phyloP scores from a whole-genome alignment of 768 basidiomycete genomes.

The Punctularia strigosozonata region DNA sequence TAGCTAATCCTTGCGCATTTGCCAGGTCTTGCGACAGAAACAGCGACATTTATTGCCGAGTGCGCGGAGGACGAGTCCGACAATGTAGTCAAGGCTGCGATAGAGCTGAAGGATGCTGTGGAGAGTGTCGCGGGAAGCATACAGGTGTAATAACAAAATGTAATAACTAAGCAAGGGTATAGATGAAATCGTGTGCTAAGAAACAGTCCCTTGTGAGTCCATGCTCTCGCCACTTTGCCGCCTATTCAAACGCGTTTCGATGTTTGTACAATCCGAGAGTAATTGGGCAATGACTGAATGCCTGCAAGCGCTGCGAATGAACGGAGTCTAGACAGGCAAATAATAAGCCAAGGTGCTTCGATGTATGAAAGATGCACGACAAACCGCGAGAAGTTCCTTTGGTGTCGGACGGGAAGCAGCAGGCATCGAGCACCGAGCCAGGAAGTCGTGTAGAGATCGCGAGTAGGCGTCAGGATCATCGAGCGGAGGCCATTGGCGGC shows the following conservation, averaged over 20 bases:
- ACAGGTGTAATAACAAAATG: constrained; percentile 15
- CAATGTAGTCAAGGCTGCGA: constrained; percentile 59
- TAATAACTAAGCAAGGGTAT: constrained; percentile 1
- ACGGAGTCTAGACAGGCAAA: constrained; percentile 33
- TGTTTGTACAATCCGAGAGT: constrained; percentile 52
- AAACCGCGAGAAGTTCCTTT: constrained; percentile 44
- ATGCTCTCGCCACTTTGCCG: constrained; percentile 15
- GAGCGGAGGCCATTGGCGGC: constrained; percentile 55
- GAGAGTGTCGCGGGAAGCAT: constrained; percentile 60
- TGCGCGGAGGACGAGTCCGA: constrained; percentile 85
- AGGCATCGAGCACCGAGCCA: constrained; percentile 54
- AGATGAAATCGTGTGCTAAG: constrained; percentile 8
- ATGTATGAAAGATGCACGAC: constrained; percentile 12
- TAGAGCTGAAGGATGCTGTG: constrained; percentile 56
- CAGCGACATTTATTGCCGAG: constrained; percentile 79
- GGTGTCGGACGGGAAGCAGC: constrained; percentile 43
- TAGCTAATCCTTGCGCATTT: neutral
- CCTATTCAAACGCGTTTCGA: constrained; percentile 34
- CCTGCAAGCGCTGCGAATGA: constrained; percentile 58
- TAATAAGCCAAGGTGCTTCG: constrained; percentile 1
- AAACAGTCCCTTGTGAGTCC: constrained; percentile 16
- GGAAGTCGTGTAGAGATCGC: constrained; percentile 61
- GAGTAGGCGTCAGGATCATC: constrained; percentile 48
- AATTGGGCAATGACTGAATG: constrained; percentile 56
- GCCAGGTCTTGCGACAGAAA: constrained; percentile 68